These are phyloP conservation scores for Akanthomyces dipterigenus DNA, from an alignment of 2,329 filamentous ascomycete genomes.

Conservation along the genomic window DNA sequence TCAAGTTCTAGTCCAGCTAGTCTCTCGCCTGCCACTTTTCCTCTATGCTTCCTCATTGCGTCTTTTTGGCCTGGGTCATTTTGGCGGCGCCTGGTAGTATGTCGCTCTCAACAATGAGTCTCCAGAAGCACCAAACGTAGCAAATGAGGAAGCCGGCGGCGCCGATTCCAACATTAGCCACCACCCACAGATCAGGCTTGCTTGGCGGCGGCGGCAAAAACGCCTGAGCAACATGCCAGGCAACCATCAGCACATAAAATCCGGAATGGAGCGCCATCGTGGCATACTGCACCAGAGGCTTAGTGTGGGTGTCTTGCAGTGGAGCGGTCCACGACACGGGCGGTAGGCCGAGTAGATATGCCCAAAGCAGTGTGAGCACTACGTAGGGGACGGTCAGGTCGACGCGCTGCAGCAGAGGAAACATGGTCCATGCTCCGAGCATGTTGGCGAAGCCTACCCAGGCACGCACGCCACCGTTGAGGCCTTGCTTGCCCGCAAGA, in stretches of 20 bases:
- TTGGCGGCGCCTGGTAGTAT: constrained; percentile 29
- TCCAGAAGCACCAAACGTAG: constrained; percentile 86
- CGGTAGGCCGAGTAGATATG: constrained; percentile 81
- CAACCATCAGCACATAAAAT: constrained; percentile 72
- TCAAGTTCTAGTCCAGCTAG: neutral
- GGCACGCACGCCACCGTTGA: constrained; percentile 68
- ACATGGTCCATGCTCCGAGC: constrained; percentile 87
- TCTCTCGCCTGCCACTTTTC: neutral
- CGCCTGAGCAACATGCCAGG: constrained; percentile 73
- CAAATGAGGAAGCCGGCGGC: constrained; percentile 79
- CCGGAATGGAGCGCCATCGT: constrained; percentile 64
- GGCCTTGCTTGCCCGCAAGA: constrained; percentile 68
- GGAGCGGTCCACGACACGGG: constrained; percentile 68
- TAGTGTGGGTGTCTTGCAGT: constrained; percentile 39
- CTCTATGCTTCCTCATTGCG: constrained; percentile 22
- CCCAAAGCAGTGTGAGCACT: constrained; percentile 81
- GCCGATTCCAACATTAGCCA: constrained; percentile 81
- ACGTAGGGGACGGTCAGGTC: constrained; percentile 78
- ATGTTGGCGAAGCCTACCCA: constrained; percentile 98
- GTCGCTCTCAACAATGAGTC: constrained; percentile 54
- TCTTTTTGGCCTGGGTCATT: constrained; percentile 28
- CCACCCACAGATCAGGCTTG: constrained; percentile 93
- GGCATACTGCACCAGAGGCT: constrained; percentile 34
- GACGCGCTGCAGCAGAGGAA: constrained; percentile 79
- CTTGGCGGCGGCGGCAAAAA: constrained; percentile 59